Base-by-base conservation (phyloP, 2,329 filamentous ascomycete species). In the Parastagonospora nodorum region DNA sequence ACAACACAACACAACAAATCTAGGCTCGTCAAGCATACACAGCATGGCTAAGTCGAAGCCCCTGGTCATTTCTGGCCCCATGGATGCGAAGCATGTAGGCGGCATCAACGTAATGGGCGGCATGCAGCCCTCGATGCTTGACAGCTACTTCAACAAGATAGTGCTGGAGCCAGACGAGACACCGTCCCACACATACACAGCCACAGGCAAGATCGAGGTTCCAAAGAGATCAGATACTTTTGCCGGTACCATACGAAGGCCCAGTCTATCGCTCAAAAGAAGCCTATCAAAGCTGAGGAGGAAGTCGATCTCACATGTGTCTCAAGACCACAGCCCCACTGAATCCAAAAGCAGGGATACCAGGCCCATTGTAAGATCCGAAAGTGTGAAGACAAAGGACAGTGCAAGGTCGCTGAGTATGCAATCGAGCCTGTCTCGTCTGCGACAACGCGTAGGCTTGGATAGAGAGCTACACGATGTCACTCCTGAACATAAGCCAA, bases 1-100 rank as follows among this genome's bases (percentile, higher is more conserved):
- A 44, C n/a, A n/a, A n/a, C n/a, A 36, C 49, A 54, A 8, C 32
- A 43, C 50, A 40, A 28, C 43, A 44, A 31, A 36, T 27, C 32
- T 38, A 31, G 35, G 39, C 43, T 43, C 45, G 50, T 49, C 41
- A 48, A 8, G 37, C 27, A n/a, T 37, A 48, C 35, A 55, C 41
- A 29, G 35, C 41, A 61, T 60, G 54, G 56, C 59, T 49, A 60
- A 58, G 50, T 48, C 62, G 14, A 69, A 61, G 53, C 37, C 58
- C 30, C 52, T 56, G 19, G 55, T 62, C 14, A 73, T 73, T 35
- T 72, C 69, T 15, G 52, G 52, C 8, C 70, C 69, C 6, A 70
- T 70, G 50, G 61, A 72, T 51, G 67, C 64, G 27, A 64, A 60
- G 15, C 67, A 73, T 53, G 63, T 72, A 8, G 58, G 61, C 43